Conservation (phyloP, 805 yeast species). For the Suhomyces kilbournensis region DNA sequence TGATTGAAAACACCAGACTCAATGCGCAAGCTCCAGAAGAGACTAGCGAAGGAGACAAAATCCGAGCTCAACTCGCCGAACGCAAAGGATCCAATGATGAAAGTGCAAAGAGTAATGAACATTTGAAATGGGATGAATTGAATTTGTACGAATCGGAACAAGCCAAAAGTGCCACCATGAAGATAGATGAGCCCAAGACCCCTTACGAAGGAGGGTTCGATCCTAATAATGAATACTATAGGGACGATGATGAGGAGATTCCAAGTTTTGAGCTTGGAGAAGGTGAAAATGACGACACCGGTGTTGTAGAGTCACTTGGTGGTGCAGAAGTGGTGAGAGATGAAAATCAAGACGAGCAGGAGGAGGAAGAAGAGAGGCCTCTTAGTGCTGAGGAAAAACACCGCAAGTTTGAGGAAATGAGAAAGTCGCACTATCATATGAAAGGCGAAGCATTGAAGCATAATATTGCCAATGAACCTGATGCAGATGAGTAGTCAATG, state of each 20-base stretch:
- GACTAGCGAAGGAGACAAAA: constrained; percentile 40
- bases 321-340: constrained; percentile 41
- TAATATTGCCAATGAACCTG: constrained; percentile 10
- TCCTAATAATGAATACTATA: constrained; percentile 77
- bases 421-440: constrained; percentile 75
- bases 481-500: not conserved
- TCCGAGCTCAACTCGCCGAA: constrained; percentile 45
- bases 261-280: constrained; percentile 58
- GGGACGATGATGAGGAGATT: constrained; percentile 39
- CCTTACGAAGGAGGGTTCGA: constrained; percentile 90
- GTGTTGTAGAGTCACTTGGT: constrained; percentile 28
- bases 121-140: constrained; percentile 80
- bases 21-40: constrained; percentile 56
- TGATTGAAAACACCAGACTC: constrained; percentile 71
- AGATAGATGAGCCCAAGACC: constrained; percentile 92
- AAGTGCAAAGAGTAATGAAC: constrained; percentile 21
- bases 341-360: constrained; percentile 18
- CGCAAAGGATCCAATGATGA: not conserved
- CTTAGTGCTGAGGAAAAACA: constrained; percentile 59
- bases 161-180: constrained; percentile 70
- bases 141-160: constrained; percentile 72
- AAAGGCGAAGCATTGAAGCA: constrained; percentile 47
- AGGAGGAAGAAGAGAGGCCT: constrained; percentile 36
- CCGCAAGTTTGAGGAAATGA: constrained; percentile 66
- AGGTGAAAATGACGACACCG: constrained; percentile 40